Evolutionary conservation across 2,329 filamentous ascomycete species (phyloP), one percentile per base, ranked within the genome.

Genomic region (Trichophaea hybrida): DNA sequence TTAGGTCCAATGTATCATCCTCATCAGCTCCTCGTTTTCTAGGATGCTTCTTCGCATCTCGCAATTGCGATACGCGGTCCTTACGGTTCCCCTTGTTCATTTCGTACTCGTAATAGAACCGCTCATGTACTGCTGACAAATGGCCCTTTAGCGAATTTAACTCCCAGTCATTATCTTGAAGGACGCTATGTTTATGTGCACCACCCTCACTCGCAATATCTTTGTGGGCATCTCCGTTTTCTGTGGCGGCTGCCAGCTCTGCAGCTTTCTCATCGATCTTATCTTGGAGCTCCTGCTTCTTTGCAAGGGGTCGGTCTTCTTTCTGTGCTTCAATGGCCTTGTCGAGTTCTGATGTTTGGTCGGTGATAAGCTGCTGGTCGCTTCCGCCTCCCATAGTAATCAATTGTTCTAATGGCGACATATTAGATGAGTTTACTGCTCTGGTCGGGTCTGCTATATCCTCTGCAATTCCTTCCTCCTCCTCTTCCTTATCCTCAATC

Each of bases 261-360:
- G 78, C 80, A 48, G 61, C 61, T 40, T 64, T 61, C 44, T 88
- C 83, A 66, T 90, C 86, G 68, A 89, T 86, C 67, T 88, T 86
- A 69, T 98, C 93, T 24, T 96, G 78, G 70, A 89, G 79, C 68
- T 95, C 86, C 72, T 98, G 93, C 74, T 94, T 85, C 70, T 93
- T 88, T n/a, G 94, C 75, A 33, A 98, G 74, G 0, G 93, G 93
- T 12, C 91, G 81, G 63, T 96, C 89, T 61, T 84, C 87, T 15
- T 97, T 78, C 72, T 98, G 93, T 62, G 89, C 88, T 69, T 90
- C 85, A 53, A 98, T 80, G 0, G 84, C 80, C 70, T 91, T 87
- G 68, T 93, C 88, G 71, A 97, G 91, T 68, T 93, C 86, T 64
- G 87, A 83, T 2, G 83, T 79, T 74, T 96, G 89, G 64, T 85